These are phyloP conservation scores for Globisporangium nodosum DNA, from an alignment of 352 stramenopile genomes.

Conservation along the genomic window DNA sequence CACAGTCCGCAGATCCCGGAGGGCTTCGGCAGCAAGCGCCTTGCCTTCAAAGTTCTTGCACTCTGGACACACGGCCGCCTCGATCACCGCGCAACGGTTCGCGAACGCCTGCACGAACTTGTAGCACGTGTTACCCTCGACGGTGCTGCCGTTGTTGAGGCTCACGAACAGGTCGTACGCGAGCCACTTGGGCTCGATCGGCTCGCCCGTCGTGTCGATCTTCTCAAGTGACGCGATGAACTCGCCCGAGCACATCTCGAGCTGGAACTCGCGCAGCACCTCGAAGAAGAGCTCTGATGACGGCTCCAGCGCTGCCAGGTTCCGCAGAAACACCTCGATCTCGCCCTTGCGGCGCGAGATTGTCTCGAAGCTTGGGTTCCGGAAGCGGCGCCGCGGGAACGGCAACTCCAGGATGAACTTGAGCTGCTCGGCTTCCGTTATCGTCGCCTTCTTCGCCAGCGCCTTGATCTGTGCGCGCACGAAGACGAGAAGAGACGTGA, in stretches of 20 bases:
- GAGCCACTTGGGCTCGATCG: conserved; percentile 71
- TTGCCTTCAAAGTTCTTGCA: conserved; percentile 50
- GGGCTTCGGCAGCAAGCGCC: conserved; percentile 42
- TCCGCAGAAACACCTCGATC: conserved; percentile 72
- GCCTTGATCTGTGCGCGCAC: conserved; percentile 23
- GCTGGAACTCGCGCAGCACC: conserved; percentile 60
- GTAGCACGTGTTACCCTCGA: conserved; percentile 76
- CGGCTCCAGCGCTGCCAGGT: conserved; percentile 59
- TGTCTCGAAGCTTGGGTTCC: conserved; percentile 34
- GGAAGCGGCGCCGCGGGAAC: conserved; percentile 60
- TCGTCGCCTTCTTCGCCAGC: conserved; percentile 28
- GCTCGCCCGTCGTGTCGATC: conserved; percentile 63
- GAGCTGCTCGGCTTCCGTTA: conserved; percentile 54
- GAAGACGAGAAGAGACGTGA: background rate
- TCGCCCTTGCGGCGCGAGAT: conserved; percentile 46
- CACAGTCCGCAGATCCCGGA: conserved; percentile 61
- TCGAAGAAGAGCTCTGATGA: conserved; percentile 45
- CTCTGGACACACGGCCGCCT: conserved; percentile 48
- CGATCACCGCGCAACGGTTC: conserved; percentile 62
- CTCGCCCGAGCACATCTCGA: conserved; percentile 65
- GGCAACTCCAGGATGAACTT: conserved; percentile 69
- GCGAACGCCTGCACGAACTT: conserved; percentile 67
- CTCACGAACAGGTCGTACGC: conserved; percentile 67
- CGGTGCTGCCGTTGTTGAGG: conserved; percentile 53
- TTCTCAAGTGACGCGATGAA: conserved; percentile 74